Conservation (phyloP, 257 asterid species). For the Capsicum baccatum region DNA sequence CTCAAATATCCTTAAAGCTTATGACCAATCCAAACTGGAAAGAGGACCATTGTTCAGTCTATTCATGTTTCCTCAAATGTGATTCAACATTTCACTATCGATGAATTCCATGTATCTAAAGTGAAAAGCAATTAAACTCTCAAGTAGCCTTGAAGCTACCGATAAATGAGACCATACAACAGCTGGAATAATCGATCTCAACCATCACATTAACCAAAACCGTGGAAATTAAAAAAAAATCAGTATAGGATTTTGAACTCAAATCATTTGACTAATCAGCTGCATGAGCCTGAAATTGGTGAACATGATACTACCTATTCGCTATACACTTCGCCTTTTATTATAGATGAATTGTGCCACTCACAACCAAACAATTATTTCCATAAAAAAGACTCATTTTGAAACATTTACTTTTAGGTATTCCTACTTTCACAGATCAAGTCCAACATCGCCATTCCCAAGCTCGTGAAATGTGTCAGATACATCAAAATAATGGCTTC, state of each 20-base stretch:
- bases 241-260: neutral
- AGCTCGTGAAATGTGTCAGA: neutral
- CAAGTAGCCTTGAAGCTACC: neutral
- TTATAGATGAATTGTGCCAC: neutral
- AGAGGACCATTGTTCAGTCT: neutral
- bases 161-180: neutral
- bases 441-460: neutral
- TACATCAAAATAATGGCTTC: neutral
- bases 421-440: neutral
- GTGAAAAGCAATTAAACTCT: neutral
- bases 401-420: neutral
- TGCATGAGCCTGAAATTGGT: neutral
- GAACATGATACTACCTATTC: neutral
- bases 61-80: conserved; percentile 1
- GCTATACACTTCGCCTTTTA: neutral
- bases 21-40: neutral
- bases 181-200: neutral
- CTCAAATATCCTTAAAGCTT: neutral
- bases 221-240: neutral
- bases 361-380: neutral
- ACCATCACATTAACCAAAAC: neutral
- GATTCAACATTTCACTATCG: neutral
- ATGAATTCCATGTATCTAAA: neutral
- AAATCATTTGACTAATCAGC: neutral
- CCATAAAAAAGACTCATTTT: neutral